phyloP scores from a whole-genome alignment of 2,329 filamentous ascomycete genomes.

The Botrytis medusae region DNA sequence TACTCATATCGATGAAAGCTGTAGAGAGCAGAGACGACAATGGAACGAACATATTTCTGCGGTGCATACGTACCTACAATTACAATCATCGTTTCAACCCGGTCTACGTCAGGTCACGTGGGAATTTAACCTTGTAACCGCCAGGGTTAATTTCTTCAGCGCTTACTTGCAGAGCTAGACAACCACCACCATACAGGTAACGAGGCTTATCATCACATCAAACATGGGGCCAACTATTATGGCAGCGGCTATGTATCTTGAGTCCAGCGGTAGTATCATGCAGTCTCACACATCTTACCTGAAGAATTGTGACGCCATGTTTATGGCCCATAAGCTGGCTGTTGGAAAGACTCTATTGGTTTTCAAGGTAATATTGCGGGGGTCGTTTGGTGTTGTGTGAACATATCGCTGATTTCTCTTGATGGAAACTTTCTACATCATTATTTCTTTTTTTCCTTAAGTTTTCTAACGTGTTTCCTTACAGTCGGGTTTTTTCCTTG shows the following conservation, averaged over 20 bases:
- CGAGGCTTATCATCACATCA: constrained; percentile 23
- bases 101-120: constrained; percentile 8
- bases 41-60: not conserved
- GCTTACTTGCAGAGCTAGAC: constrained; percentile 20
- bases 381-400: constrained; percentile 5
- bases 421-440: constrained; percentile 21
- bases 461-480: constrained; percentile 14
- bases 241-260: constrained; percentile 21
- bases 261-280: constrained; percentile 22
- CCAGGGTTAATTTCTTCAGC: constrained; percentile 20
- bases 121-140: constrained; percentile 5
- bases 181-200: constrained; percentile 20
- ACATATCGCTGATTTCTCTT: constrained; percentile 24
- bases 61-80: not conserved
- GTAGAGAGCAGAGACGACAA: not conserved
- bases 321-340: constrained; percentile 16
- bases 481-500: constrained; percentile 16
- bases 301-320: constrained; percentile 19
- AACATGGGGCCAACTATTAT: constrained; percentile 19
- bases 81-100: not conserved
- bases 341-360: constrained; percentile 24
- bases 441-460: constrained; percentile 23
- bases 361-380: constrained; percentile 24
- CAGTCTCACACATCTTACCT: constrained; percentile 18
- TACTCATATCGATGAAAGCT: not conserved